Evolutionary conservation across 2,329 filamentous ascomycete genomes (phyloP).

Genomic region (Calonectria pseudoturangicola): DNA sequence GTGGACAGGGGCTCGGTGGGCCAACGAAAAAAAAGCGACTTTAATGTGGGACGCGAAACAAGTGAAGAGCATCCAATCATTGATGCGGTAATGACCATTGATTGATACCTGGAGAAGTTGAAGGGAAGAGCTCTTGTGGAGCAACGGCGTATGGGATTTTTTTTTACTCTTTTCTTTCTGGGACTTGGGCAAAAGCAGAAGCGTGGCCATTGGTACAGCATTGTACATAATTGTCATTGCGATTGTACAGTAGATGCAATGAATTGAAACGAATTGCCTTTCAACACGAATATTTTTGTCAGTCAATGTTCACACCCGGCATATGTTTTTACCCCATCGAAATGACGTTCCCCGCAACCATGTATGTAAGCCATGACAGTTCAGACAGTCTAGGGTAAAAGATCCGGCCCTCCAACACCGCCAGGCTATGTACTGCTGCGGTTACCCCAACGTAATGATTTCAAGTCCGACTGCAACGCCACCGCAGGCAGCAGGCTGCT

Average conservation of each 20-base stretch:
- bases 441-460: not conserved
- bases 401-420: constrained; percentile 28
- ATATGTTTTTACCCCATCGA: constrained; percentile 48
- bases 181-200: constrained; percentile 30
- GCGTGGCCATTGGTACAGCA: constrained; percentile 6
- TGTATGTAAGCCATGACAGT: constrained; percentile 27
- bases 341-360: constrained; percentile 47
- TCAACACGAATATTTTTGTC: constrained; percentile 37
- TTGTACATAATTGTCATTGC: constrained; percentile 33
- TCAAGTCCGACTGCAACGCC: not conserved
- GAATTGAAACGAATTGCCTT: constrained; percentile 35
- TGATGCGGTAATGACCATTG: constrained; percentile 43
- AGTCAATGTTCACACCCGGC: constrained; percentile 36
- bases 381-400: constrained; percentile 17
- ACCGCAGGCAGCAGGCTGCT: not conserved
- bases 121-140: constrained; percentile 25
- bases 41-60: constrained; percentile 28
- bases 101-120: constrained; percentile 34
- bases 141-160: constrained; percentile 36
- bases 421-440: not conserved
- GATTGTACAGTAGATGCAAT: constrained; percentile 46
- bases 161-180: not conserved
- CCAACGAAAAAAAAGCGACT: constrained; percentile 26
- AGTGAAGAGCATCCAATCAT: constrained; percentile 44
- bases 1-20: constrained; percentile 21